Base-by-base conservation (phyloP, 495 filamentous ascomycete species). In the Cryomyces antarcticus region DNA sequence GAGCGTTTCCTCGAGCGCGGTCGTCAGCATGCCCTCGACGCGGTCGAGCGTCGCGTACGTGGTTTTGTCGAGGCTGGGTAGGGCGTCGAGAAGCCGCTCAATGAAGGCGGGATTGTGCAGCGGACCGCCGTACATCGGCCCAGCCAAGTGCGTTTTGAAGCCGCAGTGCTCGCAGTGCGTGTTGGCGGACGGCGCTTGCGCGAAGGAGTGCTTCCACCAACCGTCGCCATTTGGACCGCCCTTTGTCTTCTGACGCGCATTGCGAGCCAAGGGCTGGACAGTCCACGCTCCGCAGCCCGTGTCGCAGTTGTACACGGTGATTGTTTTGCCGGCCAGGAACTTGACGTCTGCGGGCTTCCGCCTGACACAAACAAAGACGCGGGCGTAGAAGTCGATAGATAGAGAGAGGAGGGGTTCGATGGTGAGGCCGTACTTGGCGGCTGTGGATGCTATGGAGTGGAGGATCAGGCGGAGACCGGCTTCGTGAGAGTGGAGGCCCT, bases 371-470 rank as follows among this genome's bases (percentile, higher is more conserved):
- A 99, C 77, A 54, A 96, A 99, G 1, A 94, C 65, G 37, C 92
- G 73, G n/a, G 73, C 70, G 55, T 99, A 99, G 56, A 83, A 99
- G 57, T 99, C 89, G 43, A 96, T 89, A 7, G 81, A 92, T 5
- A 99, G 69, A 11, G 84, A 93, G 10, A 99, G 68, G 0, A 95
- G 65, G 0, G 89, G 89, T 56, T 99, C 89, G 44, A 95, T 84
- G 4, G 82, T 71, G 6, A 89, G 59, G n/a, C 89, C 89, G 47
- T 96, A 93, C 46, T 75, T 77, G 5, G 77, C 80, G 13, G 85
- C 89, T 6, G 80, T 64, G 5, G 75, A 70, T 12, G 87, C 81
- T 35, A 95, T 69, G 10, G 73, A 64, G 51, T 95, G 72, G 12
- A 96, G 58, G 38, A 96, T 80, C 4, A 96, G 65, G 6, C 89